These are phyloP conservation scores for Wickerhamomyces subpelliculosus DNA, from an alignment of 805 yeast genomes.

Conservation along the genomic window DNA sequence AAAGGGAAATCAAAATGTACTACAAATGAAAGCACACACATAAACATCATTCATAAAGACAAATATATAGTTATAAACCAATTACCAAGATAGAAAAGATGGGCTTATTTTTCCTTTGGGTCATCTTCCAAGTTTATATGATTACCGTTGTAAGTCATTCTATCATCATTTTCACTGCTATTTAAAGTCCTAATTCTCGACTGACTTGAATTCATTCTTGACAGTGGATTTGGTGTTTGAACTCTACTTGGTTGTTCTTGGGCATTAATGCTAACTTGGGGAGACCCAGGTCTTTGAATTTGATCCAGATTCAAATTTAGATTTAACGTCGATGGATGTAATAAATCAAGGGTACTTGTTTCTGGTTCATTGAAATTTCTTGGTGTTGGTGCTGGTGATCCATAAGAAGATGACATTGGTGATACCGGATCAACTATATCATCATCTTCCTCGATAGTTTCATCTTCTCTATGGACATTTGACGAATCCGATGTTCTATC, in stretches of 20 bases:
- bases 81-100: no score
- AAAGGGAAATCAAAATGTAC: no score
- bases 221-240: constrained; percentile 11
- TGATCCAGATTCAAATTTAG: constrained; percentile 11
- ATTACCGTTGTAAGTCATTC: constrained; percentile 53
- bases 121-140: constrained; percentile 47
- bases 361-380: constrained; percentile 1
- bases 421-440: constrained; percentile 6
- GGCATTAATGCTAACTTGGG: constrained; percentile 2
- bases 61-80: neutral
- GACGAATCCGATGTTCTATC: neutral
- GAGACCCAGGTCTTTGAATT: constrained; percentile 12
- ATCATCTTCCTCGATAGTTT: constrained; percentile 3
- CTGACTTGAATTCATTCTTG: constrained; percentile 8
- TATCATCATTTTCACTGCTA: constrained; percentile 25
- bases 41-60: no score
- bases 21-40: no score
- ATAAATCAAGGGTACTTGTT: constrained; percentile 3
- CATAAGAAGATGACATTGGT: constrained; percentile 21
- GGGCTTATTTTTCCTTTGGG: constrained; percentile 13
- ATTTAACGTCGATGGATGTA: constrained; percentile 19
- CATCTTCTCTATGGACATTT: neutral
- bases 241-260: constrained; percentile 7
- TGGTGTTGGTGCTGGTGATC: constrained; percentile 21
- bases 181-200: constrained; percentile 23